A percentile compares a stretch with the other conserved stretches of the same genome.
Evolutionary conservation across 768 basidiomycete genomes (phyloP).

Genomic region (Chalciporus piperatus): DNA sequence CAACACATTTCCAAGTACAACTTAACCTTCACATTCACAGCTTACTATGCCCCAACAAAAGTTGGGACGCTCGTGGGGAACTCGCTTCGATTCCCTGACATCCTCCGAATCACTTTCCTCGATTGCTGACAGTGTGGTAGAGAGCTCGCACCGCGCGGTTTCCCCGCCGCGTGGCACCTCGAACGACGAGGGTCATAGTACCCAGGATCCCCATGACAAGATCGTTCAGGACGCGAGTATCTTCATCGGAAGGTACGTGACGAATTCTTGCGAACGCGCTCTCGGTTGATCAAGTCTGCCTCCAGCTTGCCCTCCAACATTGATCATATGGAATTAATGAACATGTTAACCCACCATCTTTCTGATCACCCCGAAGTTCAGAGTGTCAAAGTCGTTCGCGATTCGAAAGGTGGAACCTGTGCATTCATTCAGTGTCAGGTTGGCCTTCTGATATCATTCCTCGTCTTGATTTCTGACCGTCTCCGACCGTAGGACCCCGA

Average conservation of each 20-base stretch:
- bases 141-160: slow-evolving; percentile 9
- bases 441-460: slow-evolving; percentile 13
- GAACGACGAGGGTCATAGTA: slow-evolving; percentile 31
- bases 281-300: slow-evolving; percentile 9
- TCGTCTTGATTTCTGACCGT: background rate
- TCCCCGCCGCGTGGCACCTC: slow-evolving; percentile 14
- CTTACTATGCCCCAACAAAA: slow-evolving; percentile 45
- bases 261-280: background rate
- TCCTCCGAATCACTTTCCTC: slow-evolving; percentile 47
- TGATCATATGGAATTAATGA: slow-evolving; percentile 59
- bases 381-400: slow-evolving; percentile 68
- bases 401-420: slow-evolving; percentile 74
- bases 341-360: slow-evolving; percentile 62
- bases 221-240: slow-evolving; percentile 75
- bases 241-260: slow-evolving; percentile 74
- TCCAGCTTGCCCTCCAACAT: slow-evolving; percentile 67
- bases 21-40: slow-evolving; percentile 12
- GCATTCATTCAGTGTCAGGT: slow-evolving; percentile 89
- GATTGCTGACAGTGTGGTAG: slow-evolving; percentile 21
- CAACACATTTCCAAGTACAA: slow-evolving; percentile 20
- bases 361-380: slow-evolving; percentile 63
- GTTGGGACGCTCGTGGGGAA: slow-evolving; percentile 60
- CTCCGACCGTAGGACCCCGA: slow-evolving; percentile 45
- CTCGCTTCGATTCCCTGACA: slow-evolving; percentile 65
- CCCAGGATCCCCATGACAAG: slow-evolving; percentile 39